phyloP scores from a whole-genome alignment of 2,329 filamentous ascomycete genomes.

The Elsinoe fawcettii region DNA sequence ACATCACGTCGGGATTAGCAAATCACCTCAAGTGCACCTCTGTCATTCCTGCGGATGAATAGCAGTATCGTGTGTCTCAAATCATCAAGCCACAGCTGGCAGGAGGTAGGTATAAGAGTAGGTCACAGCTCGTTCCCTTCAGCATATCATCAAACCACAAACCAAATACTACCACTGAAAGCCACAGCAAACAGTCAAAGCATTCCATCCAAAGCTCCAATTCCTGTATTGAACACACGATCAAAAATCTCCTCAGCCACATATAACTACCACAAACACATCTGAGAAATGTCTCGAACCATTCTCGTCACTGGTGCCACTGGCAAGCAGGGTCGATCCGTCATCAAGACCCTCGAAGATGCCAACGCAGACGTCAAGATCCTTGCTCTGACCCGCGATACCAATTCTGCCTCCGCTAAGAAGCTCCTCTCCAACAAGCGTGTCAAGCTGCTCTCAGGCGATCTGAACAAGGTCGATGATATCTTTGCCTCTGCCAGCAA shows the following conservation, averaged over 20 bases:
- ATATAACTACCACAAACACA: background rate
- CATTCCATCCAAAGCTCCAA: background rate
- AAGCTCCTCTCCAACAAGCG: conserved; percentile 35
- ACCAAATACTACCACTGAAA: background rate
- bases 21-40: background rate
- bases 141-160: background rate
- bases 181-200: background rate
- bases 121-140: background rate
- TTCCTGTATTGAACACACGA: no score
- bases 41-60: background rate
- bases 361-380: conserved; percentile 36
- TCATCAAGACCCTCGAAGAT: conserved; percentile 31
- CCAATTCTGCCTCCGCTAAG: conserved; percentile 42
- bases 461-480: conserved; percentile 42
- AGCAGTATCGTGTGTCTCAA: background rate
- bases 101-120: background rate
- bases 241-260: background rate
- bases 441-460: conserved; percentile 47
- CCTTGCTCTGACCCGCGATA: conserved; percentile 50
- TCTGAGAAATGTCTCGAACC: conserved; percentile 11
- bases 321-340: conserved; percentile 35
- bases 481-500: conserved; percentile 43
- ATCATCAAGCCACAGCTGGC: background rate
- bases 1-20: background rate
- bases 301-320: conserved; percentile 36